Evolutionary conservation across 2,329 filamentous ascomycete species (phyloP).

Genomic region (Nectriaceae sp.): DNA sequence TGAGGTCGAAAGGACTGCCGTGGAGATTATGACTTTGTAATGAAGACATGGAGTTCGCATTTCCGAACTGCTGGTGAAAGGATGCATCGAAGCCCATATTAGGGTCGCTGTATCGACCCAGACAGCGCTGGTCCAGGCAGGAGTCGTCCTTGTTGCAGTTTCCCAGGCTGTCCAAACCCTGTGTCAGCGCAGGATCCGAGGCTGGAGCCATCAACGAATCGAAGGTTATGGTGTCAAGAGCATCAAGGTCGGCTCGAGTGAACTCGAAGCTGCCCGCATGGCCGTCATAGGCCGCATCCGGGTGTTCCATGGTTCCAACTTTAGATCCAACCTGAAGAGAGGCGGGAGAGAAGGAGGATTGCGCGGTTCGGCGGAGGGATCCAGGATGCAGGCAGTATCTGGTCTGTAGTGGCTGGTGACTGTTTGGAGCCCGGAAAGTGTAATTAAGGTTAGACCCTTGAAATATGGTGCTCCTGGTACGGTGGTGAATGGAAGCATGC

Average conservation of each 20-base stretch:
- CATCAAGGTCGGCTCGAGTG: constrained; percentile 8
- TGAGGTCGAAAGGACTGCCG: not conserved
- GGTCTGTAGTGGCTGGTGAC: no score
- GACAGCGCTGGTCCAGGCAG: constrained; percentile 33
- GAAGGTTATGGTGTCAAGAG: constrained; percentile 27
- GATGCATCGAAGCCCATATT: not conserved
- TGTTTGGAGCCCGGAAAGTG: no score
- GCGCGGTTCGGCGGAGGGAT: no score
- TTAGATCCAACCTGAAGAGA: not conserved
- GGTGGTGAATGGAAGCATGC: no score
- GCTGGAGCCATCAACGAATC: constrained; percentile 27
- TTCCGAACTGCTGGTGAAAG: not conserved
- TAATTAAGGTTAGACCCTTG: no score
- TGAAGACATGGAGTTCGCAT: not conserved
- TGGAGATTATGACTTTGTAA: not conserved
- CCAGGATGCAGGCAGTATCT: no score
- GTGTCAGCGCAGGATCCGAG: constrained; percentile 24
- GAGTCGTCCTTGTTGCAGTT: constrained; percentile 32
- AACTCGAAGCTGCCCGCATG: constrained; percentile 10
- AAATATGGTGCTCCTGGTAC: no score
- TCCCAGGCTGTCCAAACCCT: constrained; percentile 28
- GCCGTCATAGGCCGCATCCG: constrained; percentile 17
- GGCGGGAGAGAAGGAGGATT: no score
- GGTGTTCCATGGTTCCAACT: not conserved
- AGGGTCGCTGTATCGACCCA: constrained; percentile 24